Evolutionary conservation across 441 rosid genomes (phyloP), one percentile per base, ranked within the genome.

Genomic region (Mallotus repandus): DNA sequence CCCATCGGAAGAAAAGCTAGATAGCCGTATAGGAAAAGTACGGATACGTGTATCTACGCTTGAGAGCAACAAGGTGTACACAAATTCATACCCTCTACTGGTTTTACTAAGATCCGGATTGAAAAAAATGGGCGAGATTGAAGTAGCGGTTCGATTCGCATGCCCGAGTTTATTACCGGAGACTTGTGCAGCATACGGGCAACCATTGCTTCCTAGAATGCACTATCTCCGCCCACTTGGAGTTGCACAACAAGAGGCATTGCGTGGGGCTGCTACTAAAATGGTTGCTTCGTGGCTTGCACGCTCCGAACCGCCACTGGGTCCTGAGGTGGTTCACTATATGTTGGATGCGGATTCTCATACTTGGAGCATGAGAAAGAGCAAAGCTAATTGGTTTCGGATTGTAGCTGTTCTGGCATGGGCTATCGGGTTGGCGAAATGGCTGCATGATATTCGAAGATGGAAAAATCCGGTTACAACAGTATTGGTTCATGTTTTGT

Each of bases 311-410:
- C 99, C 99, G 0, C 92, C 99, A 0, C 45, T 94, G 48, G 97
- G 97, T n/a, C 87, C 83, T 0, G 99, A 94, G 80, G 97, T 94
- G 25, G 98, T 94, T 21, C 74, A 90, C 45, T 94, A 85, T 81
- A 91, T 94, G 98, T 66, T 94, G 83, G 99, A 94, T 78, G 96
- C 98, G 1, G 98, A 94, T 71, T 94, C 97, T 11, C 97, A 94
- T 9, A 41, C 89, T 0, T 94, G 99, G 99, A 94, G 99, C 91
- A 94, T 92, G 97, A 88, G 99, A 68, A 94, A 89, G 82, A 89
- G 99, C 68, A 94, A 89, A 72, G 93, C 97, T 0, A 92, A 92
- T 79, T 92, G 97, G 99, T 92, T 87, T 69, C 89, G 99, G 74
- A 91, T 91, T 9, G 94, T 92, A 54, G 96, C 88, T 2, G 97